Conservation (phyloP, 768 basidiomycete species). For the Boletus reticulatus region DNA sequence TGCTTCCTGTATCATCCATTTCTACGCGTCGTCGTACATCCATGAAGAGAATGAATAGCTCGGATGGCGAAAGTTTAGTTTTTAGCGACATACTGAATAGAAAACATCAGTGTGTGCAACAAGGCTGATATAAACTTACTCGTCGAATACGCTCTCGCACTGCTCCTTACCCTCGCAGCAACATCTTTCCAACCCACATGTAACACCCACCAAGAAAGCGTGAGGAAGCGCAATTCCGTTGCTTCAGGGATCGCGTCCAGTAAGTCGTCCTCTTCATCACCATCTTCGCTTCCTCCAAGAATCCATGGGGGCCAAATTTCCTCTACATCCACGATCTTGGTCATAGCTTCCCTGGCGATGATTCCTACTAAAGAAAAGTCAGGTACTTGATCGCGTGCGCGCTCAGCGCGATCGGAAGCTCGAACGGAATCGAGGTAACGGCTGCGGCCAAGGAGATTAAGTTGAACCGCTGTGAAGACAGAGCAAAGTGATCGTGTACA, state of each 20-base stretch:
- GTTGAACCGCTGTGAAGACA: conserved; percentile 83
- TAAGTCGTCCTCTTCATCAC: conserved; percentile 28
- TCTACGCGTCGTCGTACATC: conserved; percentile 81
- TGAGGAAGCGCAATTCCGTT: conserved; percentile 76
- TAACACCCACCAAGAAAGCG: conserved; percentile 90
- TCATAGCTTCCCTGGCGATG: conserved; percentile 23
- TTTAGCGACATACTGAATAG: conserved; percentile 75
- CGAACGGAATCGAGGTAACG: conserved; percentile 75
- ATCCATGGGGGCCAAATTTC: conserved; percentile 23
- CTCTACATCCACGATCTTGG: conserved; percentile 27
- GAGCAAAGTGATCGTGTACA: conserved; percentile 85
- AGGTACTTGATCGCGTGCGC: conserved; percentile 38
- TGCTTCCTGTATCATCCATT: conserved; percentile 47
- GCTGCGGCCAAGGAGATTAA: conserved; percentile 77
- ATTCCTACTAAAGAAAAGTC: conserved; percentile 29
- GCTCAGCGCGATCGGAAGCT: conserved; percentile 60
- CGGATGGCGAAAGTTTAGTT: conserved; percentile 63
- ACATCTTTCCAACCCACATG: conserved; percentile 92
- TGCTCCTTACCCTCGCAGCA: conserved; percentile 64
- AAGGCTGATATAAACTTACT: conserved; percentile 44
- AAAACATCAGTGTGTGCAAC: conserved; percentile 8
- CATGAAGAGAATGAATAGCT: conserved; percentile 63
- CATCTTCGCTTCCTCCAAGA: conserved; percentile 23
- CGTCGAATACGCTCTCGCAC: conserved; percentile 79
- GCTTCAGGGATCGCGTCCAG: conserved; percentile 53